These are phyloP conservation scores for Flammula alnicola DNA, from an alignment of 1,284 basidiomycete genomes.

Conservation along the genomic window DNA sequence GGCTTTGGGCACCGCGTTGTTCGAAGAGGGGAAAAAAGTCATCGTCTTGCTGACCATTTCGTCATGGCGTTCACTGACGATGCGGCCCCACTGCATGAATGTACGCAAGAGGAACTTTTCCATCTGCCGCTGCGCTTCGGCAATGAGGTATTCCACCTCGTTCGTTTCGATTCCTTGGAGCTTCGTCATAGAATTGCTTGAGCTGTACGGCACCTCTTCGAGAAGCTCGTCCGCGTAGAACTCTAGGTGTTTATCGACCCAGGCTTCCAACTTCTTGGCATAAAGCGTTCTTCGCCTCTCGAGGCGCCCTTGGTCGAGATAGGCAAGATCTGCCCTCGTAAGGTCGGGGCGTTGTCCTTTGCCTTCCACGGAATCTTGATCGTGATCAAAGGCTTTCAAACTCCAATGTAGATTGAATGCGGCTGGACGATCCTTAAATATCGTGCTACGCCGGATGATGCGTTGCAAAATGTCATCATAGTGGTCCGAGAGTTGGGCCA, in stretches of 20 bases:
- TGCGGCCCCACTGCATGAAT: background rate
- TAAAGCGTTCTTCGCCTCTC: background rate
- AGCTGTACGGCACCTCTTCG: background rate
- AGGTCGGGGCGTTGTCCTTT: background rate
- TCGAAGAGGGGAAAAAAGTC: background rate
- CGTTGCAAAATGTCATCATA: conserved; percentile 11
- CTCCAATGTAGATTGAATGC: too few species aligned
- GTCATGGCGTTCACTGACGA: background rate
- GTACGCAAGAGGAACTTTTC: background rate
- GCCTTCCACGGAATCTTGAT: too few species aligned
- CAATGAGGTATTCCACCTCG: background rate
- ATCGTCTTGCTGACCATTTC: background rate
- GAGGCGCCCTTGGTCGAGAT: background rate
- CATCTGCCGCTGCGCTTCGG: background rate
- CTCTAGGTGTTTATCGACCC: background rate
- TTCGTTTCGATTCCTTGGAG: conserved; percentile 3
- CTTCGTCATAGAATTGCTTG: background rate
- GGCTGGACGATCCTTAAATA: too few species aligned
- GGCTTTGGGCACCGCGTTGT: background rate
- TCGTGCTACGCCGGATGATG: too few species aligned
- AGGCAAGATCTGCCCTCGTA: background rate
- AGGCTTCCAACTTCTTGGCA: background rate
- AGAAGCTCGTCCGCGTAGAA: background rate
- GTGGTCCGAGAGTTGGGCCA: conserved; percentile 6
- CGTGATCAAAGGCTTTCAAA: too few species aligned